These are phyloP conservation scores for Lepidium africanum DNA, from an alignment of 345 rosid species.

Conservation along the genomic window DNA sequence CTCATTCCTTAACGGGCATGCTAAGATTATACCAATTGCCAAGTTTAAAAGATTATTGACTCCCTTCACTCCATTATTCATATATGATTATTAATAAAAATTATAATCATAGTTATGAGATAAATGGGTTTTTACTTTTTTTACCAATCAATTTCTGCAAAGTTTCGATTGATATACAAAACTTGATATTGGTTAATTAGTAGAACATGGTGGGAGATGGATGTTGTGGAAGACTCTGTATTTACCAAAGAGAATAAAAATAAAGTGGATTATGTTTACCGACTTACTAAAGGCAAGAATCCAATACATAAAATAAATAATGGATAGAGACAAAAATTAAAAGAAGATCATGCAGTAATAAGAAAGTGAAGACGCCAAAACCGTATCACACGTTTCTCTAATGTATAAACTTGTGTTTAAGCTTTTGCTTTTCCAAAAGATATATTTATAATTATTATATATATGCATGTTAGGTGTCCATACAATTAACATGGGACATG, in stretches of 20 bases:
- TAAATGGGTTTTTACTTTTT: neutral
- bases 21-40: constrained; percentile 13
- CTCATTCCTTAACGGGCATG: constrained; percentile 22
- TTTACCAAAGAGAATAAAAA: constrained; percentile 17
- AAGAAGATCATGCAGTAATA: constrained; percentile 13
- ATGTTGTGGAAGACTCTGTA: constrained; percentile 11
- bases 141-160: neutral
- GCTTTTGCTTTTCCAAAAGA: constrained; percentile 47
- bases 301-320: constrained; percentile 10
- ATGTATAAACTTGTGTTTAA: constrained; percentile 10
- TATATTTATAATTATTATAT: neutral
- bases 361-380: constrained; percentile 53
- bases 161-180: neutral
- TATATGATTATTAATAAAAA: neutral
- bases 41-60: neutral
- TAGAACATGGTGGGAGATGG: neutral
- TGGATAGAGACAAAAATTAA: constrained; percentile 21
- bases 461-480: constrained; percentile 21
- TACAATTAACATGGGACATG: constrained; percentile 16
- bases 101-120: neutral
- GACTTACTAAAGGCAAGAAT: constrained; percentile 26
- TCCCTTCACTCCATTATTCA: neutral
- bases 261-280: constrained; percentile 18
- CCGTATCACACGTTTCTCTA: constrained; percentile 47
- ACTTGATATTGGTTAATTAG: neutral